Conservation (phyloP, 108 stramenopile species). For the Pseudonitzschia pungens region DNA sequence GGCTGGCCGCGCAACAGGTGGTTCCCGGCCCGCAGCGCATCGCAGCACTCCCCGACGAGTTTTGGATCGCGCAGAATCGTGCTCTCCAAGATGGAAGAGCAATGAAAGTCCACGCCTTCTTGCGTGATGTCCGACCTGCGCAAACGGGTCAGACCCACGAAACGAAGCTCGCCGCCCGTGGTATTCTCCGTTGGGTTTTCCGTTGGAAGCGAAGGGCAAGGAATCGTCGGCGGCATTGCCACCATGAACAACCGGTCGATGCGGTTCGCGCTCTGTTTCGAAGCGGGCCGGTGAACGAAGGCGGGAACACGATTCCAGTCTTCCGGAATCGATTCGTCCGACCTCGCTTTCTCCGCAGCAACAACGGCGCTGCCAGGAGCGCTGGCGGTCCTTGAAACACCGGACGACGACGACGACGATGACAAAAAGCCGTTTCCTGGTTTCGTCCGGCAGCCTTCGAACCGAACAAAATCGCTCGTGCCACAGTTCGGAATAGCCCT, state of each 20-base stretch:
- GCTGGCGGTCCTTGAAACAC: no score
- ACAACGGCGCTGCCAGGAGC: neutral
- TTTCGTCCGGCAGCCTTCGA: slow-evolving; percentile 4
- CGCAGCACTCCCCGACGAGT: slow-evolving; percentile 21
- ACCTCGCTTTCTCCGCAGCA: neutral
- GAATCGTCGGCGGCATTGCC: neutral
- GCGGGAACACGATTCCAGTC: slow-evolving; percentile 24
- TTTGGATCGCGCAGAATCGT: slow-evolving; percentile 29
- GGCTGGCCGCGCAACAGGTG: neutral
- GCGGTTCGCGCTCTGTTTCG: neutral
- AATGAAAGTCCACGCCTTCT: slow-evolving; percentile 87
- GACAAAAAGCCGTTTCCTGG: slow-evolving; percentile 1
- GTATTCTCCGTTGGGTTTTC: slow-evolving; percentile 8
- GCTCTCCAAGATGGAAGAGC: slow-evolving; percentile 63
- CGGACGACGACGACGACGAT: no score
- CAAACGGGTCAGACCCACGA: slow-evolving; percentile 34
- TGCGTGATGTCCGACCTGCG: slow-evolving; percentile 45
- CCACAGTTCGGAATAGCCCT: slow-evolving; percentile 53
- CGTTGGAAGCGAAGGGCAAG: neutral
- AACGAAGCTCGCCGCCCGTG: neutral
- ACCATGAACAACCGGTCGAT: neutral
- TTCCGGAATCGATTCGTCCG: neutral
- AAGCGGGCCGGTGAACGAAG: slow-evolving; percentile 18
- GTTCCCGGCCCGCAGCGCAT: neutral
- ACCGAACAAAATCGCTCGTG: slow-evolving; percentile 44